Evolutionary conservation across 2,329 filamentous ascomycete genomes (phyloP).

Genomic region (Fusarium scirpi): DNA sequence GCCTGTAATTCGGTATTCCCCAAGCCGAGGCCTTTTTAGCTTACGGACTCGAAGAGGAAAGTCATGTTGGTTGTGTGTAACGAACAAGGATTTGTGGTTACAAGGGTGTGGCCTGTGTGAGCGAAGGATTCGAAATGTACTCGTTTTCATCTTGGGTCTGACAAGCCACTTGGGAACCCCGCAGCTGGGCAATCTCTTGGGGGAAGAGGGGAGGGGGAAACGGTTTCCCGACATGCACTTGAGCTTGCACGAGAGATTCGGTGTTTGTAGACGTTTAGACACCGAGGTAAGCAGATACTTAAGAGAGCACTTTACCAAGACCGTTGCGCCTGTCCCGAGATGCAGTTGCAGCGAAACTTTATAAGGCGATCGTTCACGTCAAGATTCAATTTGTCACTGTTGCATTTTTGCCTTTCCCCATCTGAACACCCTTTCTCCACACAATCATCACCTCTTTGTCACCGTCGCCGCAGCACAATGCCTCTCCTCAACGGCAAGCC

Average conservation of each 20-base stretch:
- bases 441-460: neutral
- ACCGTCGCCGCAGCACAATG: conserved; percentile 43
- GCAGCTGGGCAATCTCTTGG: conserved; percentile 28
- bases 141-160: conserved; percentile 9
- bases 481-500: conserved; percentile 47
- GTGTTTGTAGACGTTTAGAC: neutral
- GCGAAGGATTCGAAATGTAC: conserved; percentile 2
- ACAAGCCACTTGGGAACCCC: conserved; percentile 22
- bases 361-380: neutral
- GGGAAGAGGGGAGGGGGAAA: conserved; percentile 28
- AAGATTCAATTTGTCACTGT: conserved; percentile 25
- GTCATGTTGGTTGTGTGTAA: conserved; percentile 17
- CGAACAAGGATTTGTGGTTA: neutral
- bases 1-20: conserved; percentile 38
- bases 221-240: conserved; percentile 23
- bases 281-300: conserved; percentile 34
- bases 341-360: conserved; percentile 5
- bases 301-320: conserved; percentile 12
- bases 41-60: conserved; percentile 20
- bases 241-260: conserved; percentile 8
- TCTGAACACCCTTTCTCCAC: conserved; percentile 24
- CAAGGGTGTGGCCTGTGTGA: neutral
- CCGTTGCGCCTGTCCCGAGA: conserved; percentile 18
- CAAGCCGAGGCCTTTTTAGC: conserved; percentile 29
- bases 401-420: conserved; percentile 19